These are phyloP conservation scores for Perilla frutescens DNA, from an alignment of 257 asterid species.

Conservation along the genomic window DNA sequence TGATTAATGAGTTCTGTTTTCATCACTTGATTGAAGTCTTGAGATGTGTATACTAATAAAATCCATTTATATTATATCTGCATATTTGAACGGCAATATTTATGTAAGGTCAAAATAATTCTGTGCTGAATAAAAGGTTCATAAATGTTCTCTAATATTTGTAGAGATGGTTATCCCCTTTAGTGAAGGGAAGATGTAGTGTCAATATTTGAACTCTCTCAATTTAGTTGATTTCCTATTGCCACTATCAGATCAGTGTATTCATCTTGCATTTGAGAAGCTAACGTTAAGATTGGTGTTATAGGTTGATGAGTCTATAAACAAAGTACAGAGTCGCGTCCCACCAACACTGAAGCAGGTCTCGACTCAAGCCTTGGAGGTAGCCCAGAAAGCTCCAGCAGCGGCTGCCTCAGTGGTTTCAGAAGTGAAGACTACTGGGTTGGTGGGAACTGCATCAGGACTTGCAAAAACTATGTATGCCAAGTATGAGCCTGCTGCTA, in stretches of 20 bases:
- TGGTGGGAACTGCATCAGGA: slow-evolving; percentile 78
- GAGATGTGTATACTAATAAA: background rate
- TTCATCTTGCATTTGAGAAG: background rate
- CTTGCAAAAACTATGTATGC: slow-evolving; percentile 70
- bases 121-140: background rate
- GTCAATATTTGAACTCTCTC: background rate
- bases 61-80: background rate
- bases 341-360: slow-evolving; percentile 69
- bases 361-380: slow-evolving; percentile 53
- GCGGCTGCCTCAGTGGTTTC: slow-evolving; percentile 67
- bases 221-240: background rate
- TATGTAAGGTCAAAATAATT: too few species aligned
- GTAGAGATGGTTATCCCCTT: background rate
- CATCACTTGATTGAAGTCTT: background rate
- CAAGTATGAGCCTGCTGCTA: slow-evolving; percentile 82
- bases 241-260: background rate
- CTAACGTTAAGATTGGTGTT: background rate
- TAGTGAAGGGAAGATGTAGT: background rate
- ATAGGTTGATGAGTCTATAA: slow-evolving; percentile 82
- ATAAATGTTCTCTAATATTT: too few species aligned
- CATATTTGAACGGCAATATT: background rate
- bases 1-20: background rate
- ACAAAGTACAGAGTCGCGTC: slow-evolving; percentile 62
- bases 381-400: slow-evolving; percentile 70
- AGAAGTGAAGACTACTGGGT: slow-evolving; percentile 70